A percentile compares a stretch with the other conserved stretches of the same genome.
Evolutionary conservation across 257 asterid genomes (phyloP).

Genomic region (Nicotiana paniculata): DNA sequence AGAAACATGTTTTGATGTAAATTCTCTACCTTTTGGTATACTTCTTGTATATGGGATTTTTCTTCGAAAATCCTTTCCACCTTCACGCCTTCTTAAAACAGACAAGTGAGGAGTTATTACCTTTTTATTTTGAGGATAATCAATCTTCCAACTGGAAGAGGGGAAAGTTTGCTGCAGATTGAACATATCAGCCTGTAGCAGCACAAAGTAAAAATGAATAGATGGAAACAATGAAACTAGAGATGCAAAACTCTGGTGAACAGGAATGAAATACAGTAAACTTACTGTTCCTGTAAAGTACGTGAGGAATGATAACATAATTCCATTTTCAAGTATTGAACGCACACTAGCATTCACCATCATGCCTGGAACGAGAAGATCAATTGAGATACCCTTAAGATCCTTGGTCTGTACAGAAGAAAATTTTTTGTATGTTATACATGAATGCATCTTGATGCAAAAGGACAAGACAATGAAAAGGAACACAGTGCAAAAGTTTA

Average conservation of each 20-base stretch:
- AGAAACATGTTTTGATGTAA: too few relatives aligned
- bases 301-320: constrained; percentile 79
- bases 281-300: constrained; percentile 98
- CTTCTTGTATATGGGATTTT: too few relatives aligned
- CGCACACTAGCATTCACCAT: constrained; percentile 87
- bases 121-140: constrained; percentile 70
- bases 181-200: constrained; percentile 69
- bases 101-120: constrained; percentile 25
- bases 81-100: neutral
- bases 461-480: neutral
- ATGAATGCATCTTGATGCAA: constrained; percentile 5
- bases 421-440: constrained; percentile 16
- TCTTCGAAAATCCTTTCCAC: neutral
- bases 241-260: constrained; percentile 6
- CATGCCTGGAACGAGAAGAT: constrained; percentile 98
- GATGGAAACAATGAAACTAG: constrained; percentile 4
- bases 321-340: constrained; percentile 83
- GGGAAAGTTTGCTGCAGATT: constrained; percentile 66
- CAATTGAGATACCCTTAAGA: constrained; percentile 85
- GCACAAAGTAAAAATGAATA: constrained; percentile 11
- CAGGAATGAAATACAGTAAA: constrained; percentile 14
- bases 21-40: too few relatives aligned
- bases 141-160: constrained; percentile 74
- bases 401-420: constrained; percentile 71
- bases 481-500: neutral